Evolutionary conservation across 2,329 filamentous ascomycete genomes (phyloP).

Genomic region (Metarhizium rileyi): DNA sequence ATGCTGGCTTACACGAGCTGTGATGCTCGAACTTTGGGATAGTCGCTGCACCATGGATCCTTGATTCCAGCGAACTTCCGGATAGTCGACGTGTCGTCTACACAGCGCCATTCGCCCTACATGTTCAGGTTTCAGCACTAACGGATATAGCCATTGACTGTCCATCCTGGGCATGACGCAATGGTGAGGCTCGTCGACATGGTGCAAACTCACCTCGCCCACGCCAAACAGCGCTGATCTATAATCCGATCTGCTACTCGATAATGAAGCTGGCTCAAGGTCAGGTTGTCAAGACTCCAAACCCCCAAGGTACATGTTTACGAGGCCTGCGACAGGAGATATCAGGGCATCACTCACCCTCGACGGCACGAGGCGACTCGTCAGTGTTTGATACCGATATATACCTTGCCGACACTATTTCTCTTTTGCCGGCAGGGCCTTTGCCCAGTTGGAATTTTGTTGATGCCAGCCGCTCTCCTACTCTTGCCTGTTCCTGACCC

Average conservation of each 20-base stretch:
- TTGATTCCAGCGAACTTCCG: not conserved
- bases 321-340: constrained; percentile 15
- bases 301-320: not conserved
- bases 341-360: constrained; percentile 17
- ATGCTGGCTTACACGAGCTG: not conserved
- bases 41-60: not conserved
- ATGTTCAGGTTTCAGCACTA: not conserved
- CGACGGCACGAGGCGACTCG: constrained; percentile 18
- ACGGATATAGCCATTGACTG: not conserved
- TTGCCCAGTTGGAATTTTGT: too few species aligned
- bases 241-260: not conserved
- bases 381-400: constrained; percentile 6
- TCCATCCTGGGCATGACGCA: not conserved
- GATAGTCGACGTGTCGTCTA: not conserved
- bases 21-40: not conserved
- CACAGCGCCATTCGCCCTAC: not conserved
- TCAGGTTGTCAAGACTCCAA: not conserved
- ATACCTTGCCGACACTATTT: too few species aligned
- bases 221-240: not conserved
- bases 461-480: constrained; percentile 2
- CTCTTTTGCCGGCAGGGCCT: too few species aligned
- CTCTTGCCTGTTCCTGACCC: not conserved
- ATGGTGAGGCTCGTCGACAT: not conserved
- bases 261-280: not conserved
- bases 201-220: not conserved